Conservation (phyloP, 192 early-diverging fungal genomes). For the Dissophora globulifera region DNA sequence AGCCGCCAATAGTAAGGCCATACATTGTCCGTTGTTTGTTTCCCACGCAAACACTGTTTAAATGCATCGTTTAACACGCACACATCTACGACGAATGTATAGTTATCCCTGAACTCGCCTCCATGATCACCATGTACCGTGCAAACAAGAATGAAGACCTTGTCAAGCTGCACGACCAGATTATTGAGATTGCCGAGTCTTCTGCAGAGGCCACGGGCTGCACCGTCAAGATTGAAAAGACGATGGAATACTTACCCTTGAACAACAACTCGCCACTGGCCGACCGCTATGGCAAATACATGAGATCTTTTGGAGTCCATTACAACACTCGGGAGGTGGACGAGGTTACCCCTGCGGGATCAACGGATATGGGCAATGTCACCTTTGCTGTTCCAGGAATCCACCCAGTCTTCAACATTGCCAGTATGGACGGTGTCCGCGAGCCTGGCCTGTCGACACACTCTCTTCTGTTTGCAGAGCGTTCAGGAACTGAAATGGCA, state of each 20-base stretch:
- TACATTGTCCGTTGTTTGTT: too few species aligned
- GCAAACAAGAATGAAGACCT: slow-evolving; percentile 66
- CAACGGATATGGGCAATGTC: slow-evolving; percentile 82
- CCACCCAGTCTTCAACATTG: slow-evolving; percentile 67
- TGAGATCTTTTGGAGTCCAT: slow-evolving; percentile 56
- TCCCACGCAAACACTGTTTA: too few species aligned
- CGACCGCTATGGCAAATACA: slow-evolving; percentile 57
- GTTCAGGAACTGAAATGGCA: slow-evolving; percentile 66
- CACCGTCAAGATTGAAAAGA: slow-evolving; percentile 58
- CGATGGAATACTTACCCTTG: slow-evolving; percentile 54
- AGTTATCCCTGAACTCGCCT: slow-evolving; percentile 75
- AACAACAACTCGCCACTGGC: slow-evolving; percentile 67
- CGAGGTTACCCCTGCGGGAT: slow-evolving; percentile 53
- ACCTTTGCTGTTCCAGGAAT: slow-evolving; percentile 69
- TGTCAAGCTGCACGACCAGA: slow-evolving; percentile 60
- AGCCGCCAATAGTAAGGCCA: slow-evolving; percentile 52
- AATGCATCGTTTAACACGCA: too few species aligned
- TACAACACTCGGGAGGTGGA: slow-evolving; percentile 47
- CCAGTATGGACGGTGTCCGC: slow-evolving; percentile 59
- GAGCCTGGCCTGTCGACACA: slow-evolving; percentile 63
- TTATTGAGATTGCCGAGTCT: slow-evolving; percentile 68
- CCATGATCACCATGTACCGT: slow-evolving; percentile 69
- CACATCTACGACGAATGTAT: too few species aligned
- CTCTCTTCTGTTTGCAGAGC: slow-evolving; percentile 70
- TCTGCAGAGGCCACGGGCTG: slow-evolving; percentile 79